Evolutionary conservation across 75 land plant species (phyloP).

Genomic region (Chamaecyparis obtusa): DNA sequence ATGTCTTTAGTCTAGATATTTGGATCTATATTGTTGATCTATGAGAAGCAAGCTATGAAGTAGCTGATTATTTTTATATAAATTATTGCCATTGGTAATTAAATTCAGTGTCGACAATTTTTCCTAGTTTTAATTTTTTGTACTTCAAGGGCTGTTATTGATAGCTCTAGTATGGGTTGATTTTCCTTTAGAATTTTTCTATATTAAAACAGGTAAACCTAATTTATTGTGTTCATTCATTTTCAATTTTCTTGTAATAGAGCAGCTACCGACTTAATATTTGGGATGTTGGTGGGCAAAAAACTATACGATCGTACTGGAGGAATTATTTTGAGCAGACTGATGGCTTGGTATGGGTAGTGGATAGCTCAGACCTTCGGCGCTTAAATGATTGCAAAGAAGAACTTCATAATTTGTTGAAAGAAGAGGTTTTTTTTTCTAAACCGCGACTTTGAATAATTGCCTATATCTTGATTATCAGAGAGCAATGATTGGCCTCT

Average conservation of each 20-base stretch:
- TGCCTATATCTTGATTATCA: not conserved
- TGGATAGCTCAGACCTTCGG: slow-evolving; percentile 93
- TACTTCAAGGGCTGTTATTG: not conserved
- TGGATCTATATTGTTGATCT: not conserved
- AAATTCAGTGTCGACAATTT: not conserved
- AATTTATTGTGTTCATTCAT: not conserved
- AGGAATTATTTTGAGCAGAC: slow-evolving; percentile 98
- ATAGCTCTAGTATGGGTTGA: not conserved
- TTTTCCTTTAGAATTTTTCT: not conserved
- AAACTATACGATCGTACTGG: slow-evolving; percentile 93
- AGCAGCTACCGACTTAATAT: slow-evolving; percentile 71
- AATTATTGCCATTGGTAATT: not conserved
- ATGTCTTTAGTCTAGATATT: not conserved
- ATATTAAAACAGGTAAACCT: not conserved
- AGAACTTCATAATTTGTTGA: slow-evolving; percentile 89
- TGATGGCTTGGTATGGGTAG: slow-evolving; percentile 98
- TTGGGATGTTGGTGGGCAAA: slow-evolving; percentile 99
- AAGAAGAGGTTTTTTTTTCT: slow-evolving; percentile 75
- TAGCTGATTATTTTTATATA: not conserved
- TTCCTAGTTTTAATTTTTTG: not conserved
- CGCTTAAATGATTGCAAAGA: slow-evolving; percentile 83
- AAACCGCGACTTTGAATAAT: not conserved
- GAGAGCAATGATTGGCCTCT: not conserved
- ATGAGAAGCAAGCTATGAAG: not conserved
- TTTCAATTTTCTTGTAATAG: not conserved